Evolutionary conservation across 148 eudicot genomes (phyloP), one percentile per base, ranked within the genome.

Genomic region (Chenopodium formosanum): DNA sequence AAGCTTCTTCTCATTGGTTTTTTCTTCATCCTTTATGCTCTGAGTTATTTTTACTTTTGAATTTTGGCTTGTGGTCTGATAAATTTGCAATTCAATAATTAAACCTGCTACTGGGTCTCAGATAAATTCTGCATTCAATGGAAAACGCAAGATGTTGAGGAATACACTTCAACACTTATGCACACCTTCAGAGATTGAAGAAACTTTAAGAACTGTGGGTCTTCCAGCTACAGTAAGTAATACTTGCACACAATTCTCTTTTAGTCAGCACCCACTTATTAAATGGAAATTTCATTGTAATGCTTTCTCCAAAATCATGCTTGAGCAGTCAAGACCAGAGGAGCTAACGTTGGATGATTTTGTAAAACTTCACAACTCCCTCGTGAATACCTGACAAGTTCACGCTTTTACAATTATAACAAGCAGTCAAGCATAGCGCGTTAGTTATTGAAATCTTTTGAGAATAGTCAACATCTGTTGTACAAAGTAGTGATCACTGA

Each of bases 111-210:
- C 20, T 73, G 75, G 56, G 19, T 3, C 75, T 82, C 77, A 95
- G 99, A 95, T 92, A 22, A 92, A 95, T 75, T 91, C 92, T 70
- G 99, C 98, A 78, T 95, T 95, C 85, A 95, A 90, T 37, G 92
- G 94, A 37, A 96, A 94, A 83, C 90, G 99, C 63, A 96, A 96
- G 83, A 96, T 91, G 98, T 69, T 96, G 88, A 88, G 97, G 76
- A 96, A 88, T 83, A 86, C 98, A 47, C 93, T 94, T 34, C 97
- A 92, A 78, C 97, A 92, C 75, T 75, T 92, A 37, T 72, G 90
- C 81, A 46, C 94, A 73, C 80, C 97, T n/a, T 66, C 86, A 47
- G 98, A 92, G 72, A 88, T 92, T 17, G 93, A 94, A 87, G 90
- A 88, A 63, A 94, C 97, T 73, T 88, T 94, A 16, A 82, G 20